These are phyloP conservation scores for Solanum verrucosum DNA, from an alignment of 257 asterid species.

Conservation along the genomic window DNA sequence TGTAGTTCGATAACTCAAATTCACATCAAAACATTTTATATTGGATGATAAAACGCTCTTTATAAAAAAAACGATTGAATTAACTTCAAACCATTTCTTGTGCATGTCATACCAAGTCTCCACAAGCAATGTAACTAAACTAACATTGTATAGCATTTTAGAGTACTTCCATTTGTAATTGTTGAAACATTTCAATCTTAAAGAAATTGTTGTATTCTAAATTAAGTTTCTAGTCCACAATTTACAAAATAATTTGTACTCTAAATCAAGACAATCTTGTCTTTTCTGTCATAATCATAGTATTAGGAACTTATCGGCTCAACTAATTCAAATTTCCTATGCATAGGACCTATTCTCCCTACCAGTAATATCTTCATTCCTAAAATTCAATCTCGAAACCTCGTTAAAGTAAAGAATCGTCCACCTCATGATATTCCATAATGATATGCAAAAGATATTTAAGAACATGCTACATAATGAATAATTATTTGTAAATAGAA, in stretches of 20 bases:
- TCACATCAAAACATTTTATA: not conserved
- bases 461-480: not conserved
- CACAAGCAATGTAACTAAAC: not conserved
- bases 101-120: not conserved
- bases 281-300: not conserved
- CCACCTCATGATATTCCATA: not conserved
- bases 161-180: not conserved
- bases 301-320: not conserved
- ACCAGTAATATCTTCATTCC: not conserved
- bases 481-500: not conserved
- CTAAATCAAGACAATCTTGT: not conserved
- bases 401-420: not conserved
- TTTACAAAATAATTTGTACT: not conserved
- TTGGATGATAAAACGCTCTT: not conserved
- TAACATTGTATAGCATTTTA: not conserved
- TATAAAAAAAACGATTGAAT: too few species aligned
- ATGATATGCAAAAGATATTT: not conserved
- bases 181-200: not conserved
- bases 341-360: not conserved
- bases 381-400: not conserved
- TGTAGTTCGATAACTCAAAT: too few species aligned
- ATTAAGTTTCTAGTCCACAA: not conserved
- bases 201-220: not conserved
- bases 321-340: not conserved
- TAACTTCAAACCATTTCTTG: too few species aligned